Percentiles rank a stretch among this genome's conserved stretches.
phyloP scores from a whole-genome alignment of 116 monocot genomes.

The Dioscorea cayenensis region DNA sequence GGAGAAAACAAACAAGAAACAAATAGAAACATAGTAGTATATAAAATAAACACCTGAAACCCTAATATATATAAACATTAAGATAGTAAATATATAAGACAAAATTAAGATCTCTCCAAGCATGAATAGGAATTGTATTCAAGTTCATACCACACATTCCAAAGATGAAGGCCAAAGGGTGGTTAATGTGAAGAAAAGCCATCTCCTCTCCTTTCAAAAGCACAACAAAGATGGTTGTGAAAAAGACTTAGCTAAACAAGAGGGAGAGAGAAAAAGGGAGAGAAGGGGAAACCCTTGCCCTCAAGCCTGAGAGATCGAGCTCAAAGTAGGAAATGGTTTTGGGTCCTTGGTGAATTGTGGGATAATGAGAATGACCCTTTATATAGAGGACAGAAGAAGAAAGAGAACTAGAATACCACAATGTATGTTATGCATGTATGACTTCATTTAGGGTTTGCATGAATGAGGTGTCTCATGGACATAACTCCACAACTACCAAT shows the following conservation, averaged over 20 bases:
- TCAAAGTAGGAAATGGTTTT: no score
- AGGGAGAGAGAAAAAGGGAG: neutral
- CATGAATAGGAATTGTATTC: no score
- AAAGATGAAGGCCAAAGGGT: slow-evolving; percentile 7
- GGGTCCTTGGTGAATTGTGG: no score
- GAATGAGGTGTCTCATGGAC: no score
- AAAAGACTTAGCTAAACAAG: no score
- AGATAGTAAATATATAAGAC: neutral
- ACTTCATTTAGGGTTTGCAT: no score
- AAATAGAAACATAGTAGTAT: neutral
- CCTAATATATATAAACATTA: neutral
- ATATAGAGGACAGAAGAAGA: no score
- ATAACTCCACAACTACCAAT: no score
- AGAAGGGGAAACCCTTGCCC: neutral
- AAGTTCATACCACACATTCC: slow-evolving; percentile 5
- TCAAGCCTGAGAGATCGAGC: neutral
- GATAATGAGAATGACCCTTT: no score
- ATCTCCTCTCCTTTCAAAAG: neutral
- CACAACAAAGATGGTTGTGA: neutral
- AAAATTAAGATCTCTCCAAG: neutral
- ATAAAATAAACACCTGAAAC: neutral
- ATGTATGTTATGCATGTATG: no score
- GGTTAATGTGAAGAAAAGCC: slow-evolving; percentile 2
- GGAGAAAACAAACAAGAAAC: neutral
- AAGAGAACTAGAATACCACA: no score